Base-by-base conservation (phyloP, 2,329 filamentous ascomycete genomes). In the Cadophora gregata region DNA sequence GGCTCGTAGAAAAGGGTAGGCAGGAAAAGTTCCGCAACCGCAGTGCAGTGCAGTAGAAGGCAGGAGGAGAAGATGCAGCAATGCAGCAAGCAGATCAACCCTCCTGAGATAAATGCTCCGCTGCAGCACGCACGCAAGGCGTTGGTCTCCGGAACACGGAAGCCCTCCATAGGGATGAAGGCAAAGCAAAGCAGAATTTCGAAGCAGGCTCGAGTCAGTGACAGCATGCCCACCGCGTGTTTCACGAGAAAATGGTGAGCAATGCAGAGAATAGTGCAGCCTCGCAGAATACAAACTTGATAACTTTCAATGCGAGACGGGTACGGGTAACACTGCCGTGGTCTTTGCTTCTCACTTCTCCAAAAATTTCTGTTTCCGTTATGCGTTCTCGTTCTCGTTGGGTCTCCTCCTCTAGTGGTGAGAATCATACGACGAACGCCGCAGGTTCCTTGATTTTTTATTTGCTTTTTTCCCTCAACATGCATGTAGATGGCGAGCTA, bases 151-250 rank as follows among this genome's bases (percentile, higher is more conserved):
- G 3, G 19, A 6, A n/a, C 42, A n/a, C 19, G 42, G 16, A 45
- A n/a, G 42, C n/a, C 16, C 42, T 21, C 42, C 42, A 45, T 9
- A 21, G n/a, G 19, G 4, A 21, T 21, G 19, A 51, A 16, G 24
- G 48, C 48, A 29, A 38, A n/a, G 2, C 31, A 36, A 36, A n/a
- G n/a, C n/a, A n/a, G n/a, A n/a, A 38, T 9, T 25, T 38, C 53
- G 21, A 25, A 16, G 21, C n/a, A n/a, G n/a, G n/a, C 53, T 58
- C 53, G 53, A 58, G 31, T 58, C 31, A 58, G 53, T 58, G 31
- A 42, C 21, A 25, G 33, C 53, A 58, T 21, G 12, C 16, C n/a
- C 25, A 25, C 16, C n/a, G 31, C 27, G 10, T n/a, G 53, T 58
- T 58, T 58, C 53, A 38, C 29, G 31, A 58, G 31, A 58, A 25